Percentiles rank a stretch among this genome's conserved stretches.
These are phyloP conservation scores for Chrysoporthe deuterocubensis DNA, from an alignment of 2,329 filamentous ascomycete species.

Conservation along the genomic window DNA sequence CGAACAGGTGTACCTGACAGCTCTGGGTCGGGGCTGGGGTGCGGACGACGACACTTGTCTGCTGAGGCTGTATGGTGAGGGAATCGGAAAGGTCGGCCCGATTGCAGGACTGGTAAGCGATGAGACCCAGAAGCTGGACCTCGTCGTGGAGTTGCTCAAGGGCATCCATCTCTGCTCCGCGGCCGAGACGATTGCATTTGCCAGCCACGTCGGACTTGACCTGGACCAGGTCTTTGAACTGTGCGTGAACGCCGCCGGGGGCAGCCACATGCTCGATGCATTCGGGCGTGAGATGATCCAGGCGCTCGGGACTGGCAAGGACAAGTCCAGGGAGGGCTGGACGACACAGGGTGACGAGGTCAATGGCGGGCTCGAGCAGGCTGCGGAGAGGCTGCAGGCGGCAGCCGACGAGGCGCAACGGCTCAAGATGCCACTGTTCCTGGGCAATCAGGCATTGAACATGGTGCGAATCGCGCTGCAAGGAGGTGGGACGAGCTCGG, in stretches of 20 bases:
- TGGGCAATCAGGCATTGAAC: constrained; percentile 46
- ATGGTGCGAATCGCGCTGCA: constrained; percentile 35
- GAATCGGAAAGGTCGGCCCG: constrained; percentile 39
- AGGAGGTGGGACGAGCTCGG: not conserved
- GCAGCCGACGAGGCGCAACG: constrained; percentile 48
- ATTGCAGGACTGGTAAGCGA: constrained; percentile 35
- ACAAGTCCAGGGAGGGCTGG: constrained; percentile 32
- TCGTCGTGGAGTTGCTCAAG: constrained; percentile 46
- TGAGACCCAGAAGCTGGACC: constrained; percentile 42
- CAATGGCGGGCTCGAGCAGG: constrained; percentile 32
- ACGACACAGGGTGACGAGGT: constrained; percentile 4
- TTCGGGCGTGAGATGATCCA: constrained; percentile 45
- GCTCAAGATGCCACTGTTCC: constrained; percentile 45
- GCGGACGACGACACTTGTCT: constrained; percentile 50
- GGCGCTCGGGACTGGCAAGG: constrained; percentile 37
- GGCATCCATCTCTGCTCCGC: constrained; percentile 50
- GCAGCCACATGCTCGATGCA: constrained; percentile 43
- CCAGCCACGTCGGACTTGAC: constrained; percentile 45
- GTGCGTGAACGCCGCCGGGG: constrained; percentile 51
- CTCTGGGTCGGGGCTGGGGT: constrained; percentile 59
- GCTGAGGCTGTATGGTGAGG: constrained; percentile 48
- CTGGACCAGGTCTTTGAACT: constrained; percentile 50
- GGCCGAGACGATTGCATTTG: constrained; percentile 49
- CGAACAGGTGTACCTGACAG: constrained; percentile 68
- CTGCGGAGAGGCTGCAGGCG: constrained; percentile 40